Conservation (phyloP, 2,329 filamentous ascomycete genomes). For the Ceratocystis papillata region DNA sequence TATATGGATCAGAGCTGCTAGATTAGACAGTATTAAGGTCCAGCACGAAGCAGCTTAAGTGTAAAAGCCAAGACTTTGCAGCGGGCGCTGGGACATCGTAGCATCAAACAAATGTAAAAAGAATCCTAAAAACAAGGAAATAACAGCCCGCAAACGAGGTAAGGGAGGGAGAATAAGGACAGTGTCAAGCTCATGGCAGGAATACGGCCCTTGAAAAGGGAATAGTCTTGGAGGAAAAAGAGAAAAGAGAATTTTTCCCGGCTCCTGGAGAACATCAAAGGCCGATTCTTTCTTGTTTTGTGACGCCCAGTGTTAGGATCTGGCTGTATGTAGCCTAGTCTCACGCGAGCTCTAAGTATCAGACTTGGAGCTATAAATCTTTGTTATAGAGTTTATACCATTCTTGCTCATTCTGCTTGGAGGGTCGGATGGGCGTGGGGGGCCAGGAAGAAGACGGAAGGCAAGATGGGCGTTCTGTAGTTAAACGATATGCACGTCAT, state of each 20-base stretch:
- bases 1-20: too few relatives aligned
- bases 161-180: neutral
- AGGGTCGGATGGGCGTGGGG: too few relatives aligned
- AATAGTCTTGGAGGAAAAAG: neutral
- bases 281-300: neutral
- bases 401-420: too few relatives aligned
- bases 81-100: conserved; percentile 2
- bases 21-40: neutral
- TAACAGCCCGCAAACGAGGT: neutral
- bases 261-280: conserved; percentile 2
- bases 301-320: too few relatives aligned
- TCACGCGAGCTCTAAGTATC: neutral
- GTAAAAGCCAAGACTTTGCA: neutral
- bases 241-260: neutral
- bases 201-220: neutral
- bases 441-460: too few relatives aligned
- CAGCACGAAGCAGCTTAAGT: neutral
- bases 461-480: too few relatives aligned
- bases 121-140: too few relatives aligned
- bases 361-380: neutral
- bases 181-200: conserved; percentile 1
- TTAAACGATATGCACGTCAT: too few relatives aligned
- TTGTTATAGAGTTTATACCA: neutral
- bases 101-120: neutral
- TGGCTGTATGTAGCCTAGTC: neutral